Base-by-base conservation (phyloP, 2,329 filamentous ascomycete genomes). In the Fusarium pseudonygamai region DNA sequence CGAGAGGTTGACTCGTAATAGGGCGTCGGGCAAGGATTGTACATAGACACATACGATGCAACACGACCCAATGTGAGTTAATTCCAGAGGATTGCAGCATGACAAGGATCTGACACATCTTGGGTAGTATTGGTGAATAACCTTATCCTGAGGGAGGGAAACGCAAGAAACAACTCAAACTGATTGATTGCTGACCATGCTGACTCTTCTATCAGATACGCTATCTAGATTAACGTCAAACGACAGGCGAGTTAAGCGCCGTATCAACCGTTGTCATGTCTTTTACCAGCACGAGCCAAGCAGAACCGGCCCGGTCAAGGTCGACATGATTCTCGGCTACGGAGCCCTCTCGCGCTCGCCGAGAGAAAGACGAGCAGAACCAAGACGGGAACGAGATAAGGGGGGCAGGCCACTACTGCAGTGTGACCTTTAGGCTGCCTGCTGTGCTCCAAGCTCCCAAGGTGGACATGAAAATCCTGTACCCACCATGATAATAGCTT, bases 381-480 rank as follows among this genome's bases (percentile, higher is more conserved):
- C 42, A 68, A 68, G 56, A 61, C 64, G 68, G 71, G 52, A 74
- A 60, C 53, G 39, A 74, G 67, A 72, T 65, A 74, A 49, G 28
- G 64, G 62, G 62, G 60, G 67, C 43, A 66, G 64, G 55, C 26
- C 36, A 55, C 49, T 67, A 69, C 64, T 50, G 45, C 42, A 32
- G 53, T 60, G 46, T 42, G 50, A 55, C 36, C 36, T 18, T 55
- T 55, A 42, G 50, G 50, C 26, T 55, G 34, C 34, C 34, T 55
- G 36, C 26, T 42, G 50, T 64, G 58, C 64, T 52, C 47, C 36
- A 52, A 32, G 34, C 45, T 49, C 40, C 47, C 43, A 32, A 57
- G 58, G 39, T 60, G 50, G 69, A 20, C 71, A 59, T 64, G 61
- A 67, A 71, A 73, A 73, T 56, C 30, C 34, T 56, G 65, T 71